Percentiles rank a stretch among this genome's conserved stretches.
Evolutionary conservation across 345 rosid species (phyloP).

Genomic region (Syzygium grande): DNA sequence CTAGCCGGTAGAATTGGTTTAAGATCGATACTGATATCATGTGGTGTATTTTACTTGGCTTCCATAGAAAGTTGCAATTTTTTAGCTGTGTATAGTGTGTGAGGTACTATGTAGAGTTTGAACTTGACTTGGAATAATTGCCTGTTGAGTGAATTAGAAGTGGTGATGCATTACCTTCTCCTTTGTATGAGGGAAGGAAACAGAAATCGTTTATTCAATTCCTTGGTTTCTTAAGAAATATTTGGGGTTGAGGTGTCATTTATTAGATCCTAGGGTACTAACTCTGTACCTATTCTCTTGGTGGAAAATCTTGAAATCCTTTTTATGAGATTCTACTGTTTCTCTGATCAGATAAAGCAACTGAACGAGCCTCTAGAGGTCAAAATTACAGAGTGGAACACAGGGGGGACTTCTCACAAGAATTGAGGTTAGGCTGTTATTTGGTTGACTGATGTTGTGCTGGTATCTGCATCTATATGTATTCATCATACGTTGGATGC

Average conservation of each 20-base stretch:
- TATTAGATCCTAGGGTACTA: background rate
- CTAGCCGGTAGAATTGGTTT: background rate
- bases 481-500: background rate
- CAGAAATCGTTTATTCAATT: background rate
- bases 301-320: background rate
- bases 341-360: constrained; percentile 56
- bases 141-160: background rate
- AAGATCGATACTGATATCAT: background rate
- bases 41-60: background rate
- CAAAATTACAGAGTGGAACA: constrained; percentile 78
- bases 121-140: background rate
- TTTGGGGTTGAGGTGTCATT: background rate
- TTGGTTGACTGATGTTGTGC: background rate
- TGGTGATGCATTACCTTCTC: background rate
- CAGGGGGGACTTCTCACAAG: constrained; percentile 87
- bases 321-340: background rate
- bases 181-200: background rate
- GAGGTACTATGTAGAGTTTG: background rate
- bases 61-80: background rate
- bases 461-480: background rate
- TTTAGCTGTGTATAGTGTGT: background rate
- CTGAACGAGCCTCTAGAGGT: constrained; percentile 78
- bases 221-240: background rate
- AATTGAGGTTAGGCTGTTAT: constrained; percentile 50
- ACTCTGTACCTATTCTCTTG: background rate